Conservation (phyloP, 2,329 filamentous ascomycete species). For the Lomentospora prolificans region DNA sequence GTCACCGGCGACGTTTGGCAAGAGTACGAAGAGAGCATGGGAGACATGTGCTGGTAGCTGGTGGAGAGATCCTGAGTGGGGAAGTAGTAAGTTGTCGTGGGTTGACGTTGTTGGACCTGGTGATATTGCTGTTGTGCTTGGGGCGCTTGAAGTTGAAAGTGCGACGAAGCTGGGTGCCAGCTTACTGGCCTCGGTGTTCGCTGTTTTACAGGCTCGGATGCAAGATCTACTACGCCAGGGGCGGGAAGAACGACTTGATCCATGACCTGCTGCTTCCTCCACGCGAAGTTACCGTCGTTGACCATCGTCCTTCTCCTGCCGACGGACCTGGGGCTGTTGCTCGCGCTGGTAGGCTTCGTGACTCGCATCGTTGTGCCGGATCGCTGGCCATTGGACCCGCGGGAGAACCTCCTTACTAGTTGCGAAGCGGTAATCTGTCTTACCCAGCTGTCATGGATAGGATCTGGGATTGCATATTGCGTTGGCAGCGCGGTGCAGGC, state of each 20-base stretch:
- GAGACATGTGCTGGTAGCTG: conserved; percentile 34
- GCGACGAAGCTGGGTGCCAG: conserved; percentile 59
- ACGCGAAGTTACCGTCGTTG: conserved; percentile 30
- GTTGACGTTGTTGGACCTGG: too few species aligned
- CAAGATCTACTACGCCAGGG: neutral
- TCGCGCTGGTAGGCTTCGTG: conserved; percentile 56
- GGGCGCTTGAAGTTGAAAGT: conserved; percentile 25
- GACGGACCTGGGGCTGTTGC: conserved; percentile 54
- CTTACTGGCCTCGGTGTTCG: conserved; percentile 53
- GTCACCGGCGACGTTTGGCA: conserved; percentile 46
- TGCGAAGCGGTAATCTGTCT: conserved; percentile 40
- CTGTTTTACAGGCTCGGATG: conserved; percentile 12
- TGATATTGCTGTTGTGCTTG: conserved; percentile 25
- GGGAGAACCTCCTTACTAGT: conserved; percentile 36
- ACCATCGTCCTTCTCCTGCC: conserved; percentile 47
- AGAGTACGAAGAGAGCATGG: conserved; percentile 45
- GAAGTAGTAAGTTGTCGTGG: conserved; percentile 27
- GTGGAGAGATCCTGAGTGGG: conserved; percentile 30
- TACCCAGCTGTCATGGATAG: conserved; percentile 40
- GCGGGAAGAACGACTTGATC: conserved; percentile 23
- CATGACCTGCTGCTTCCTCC: conserved; percentile 35
- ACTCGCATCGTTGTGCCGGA: conserved; percentile 46
- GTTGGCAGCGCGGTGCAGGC: conserved; percentile 15
- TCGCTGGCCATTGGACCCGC: conserved; percentile 37
- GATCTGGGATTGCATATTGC: conserved; percentile 21